Evolutionary conservation across 805 yeast genomes (phyloP).

Genomic region (Candida pseudoglaebosa): DNA sequence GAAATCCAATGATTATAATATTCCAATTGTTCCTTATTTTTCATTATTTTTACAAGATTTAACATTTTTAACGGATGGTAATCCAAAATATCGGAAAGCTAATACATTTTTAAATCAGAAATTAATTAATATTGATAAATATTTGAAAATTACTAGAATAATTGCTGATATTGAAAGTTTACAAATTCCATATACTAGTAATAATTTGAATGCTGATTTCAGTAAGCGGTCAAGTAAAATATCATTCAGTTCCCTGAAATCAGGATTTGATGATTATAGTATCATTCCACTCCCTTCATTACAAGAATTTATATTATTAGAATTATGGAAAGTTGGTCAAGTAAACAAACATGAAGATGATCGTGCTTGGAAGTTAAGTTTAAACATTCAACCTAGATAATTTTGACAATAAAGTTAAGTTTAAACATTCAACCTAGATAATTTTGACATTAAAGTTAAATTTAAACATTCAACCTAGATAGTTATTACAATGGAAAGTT

Average conservation of each 20-base stretch:
- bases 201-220: background rate
- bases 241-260: conserved; percentile 2
- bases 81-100: conserved; percentile 61
- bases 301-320: conserved; percentile 60
- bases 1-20: conserved; percentile 42
- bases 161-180: conserved; percentile 64
- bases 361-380: conserved; percentile 70
- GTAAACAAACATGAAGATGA: conserved; percentile 58
- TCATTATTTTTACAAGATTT: conserved; percentile 73
- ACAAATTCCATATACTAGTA: conserved; percentile 54
- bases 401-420: conserved; percentile 62
- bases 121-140: conserved; percentile 71
- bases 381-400: conserved; percentile 53
- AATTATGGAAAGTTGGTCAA: conserved; percentile 67
- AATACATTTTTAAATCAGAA: conserved; percentile 54
- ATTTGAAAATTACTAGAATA: conserved; percentile 60
- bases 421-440: conserved; percentile 56
- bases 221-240: conserved; percentile 3
- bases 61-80: conserved; percentile 81
- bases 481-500: too few species aligned
- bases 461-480: conserved; percentile 55
- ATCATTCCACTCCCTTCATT: conserved; percentile 41
- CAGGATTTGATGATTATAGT: conserved; percentile 27
- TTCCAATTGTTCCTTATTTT: conserved; percentile 74
- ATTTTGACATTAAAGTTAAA: conserved; percentile 60